Percentiles rank a stretch among this genome's conserved stretches.
Conservation (phyloP, 2,329 filamentous ascomycete genomes). For the Plenodomus biglobosus region DNA sequence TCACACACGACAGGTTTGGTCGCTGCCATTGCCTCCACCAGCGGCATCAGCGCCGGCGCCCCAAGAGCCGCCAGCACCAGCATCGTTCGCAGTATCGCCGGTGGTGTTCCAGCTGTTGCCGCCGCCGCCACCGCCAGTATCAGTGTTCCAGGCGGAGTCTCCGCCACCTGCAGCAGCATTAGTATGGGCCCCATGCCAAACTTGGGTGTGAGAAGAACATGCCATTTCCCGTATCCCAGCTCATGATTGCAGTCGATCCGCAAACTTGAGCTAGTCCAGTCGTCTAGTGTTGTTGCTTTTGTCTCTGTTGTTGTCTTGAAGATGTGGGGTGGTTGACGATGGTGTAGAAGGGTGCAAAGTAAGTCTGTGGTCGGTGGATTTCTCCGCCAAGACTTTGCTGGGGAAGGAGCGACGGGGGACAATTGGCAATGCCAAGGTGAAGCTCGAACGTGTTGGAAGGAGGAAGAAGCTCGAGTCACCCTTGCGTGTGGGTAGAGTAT, state of each 20-base stretch:
- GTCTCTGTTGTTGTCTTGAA: no score
- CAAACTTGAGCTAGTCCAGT: no score
- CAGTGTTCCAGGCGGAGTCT: conserved; percentile 11
- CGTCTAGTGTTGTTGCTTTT: no score
- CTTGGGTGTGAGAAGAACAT: conserved; percentile 6
- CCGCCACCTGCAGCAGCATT: conserved; percentile 20
- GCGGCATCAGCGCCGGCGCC: conserved; percentile 11
- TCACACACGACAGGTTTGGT: conserved; percentile 47
- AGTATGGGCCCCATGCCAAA: conserved; percentile 2
- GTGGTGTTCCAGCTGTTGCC: conserved; percentile 26
- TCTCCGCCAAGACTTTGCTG: neutral
- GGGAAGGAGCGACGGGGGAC: neutral
- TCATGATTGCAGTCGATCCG: conserved; percentile 13
- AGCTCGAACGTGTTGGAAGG: no score
- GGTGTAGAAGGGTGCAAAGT: no score
- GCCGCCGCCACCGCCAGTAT: conserved; percentile 10
- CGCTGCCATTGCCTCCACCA: conserved; percentile 30
- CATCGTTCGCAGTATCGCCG: conserved; percentile 21
- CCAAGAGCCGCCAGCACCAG: conserved; percentile 18
- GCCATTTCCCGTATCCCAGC: conserved; percentile 23
- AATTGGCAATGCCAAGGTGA: neutral
- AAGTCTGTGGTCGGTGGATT: neutral
- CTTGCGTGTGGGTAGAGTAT: neutral
- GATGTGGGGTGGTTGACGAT: no score
- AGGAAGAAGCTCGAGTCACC: neutral